Percentiles rank a stretch among this genome's conserved stretches.
Evolutionary conservation across 2,329 filamentous ascomycete species (phyloP).

Genomic region (Sphaerulina vaccinii): DNA sequence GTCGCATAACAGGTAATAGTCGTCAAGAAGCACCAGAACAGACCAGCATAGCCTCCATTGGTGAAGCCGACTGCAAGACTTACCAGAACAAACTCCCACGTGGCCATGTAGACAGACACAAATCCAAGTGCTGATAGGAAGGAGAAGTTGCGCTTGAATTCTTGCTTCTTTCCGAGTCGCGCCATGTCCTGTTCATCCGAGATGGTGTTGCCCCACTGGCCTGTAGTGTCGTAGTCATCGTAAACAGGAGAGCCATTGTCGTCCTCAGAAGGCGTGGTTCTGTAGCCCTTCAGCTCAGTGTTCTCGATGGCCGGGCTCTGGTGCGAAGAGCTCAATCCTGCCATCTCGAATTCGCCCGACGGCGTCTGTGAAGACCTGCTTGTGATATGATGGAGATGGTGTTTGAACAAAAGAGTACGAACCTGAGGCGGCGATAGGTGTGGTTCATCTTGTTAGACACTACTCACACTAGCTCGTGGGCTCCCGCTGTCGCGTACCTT

Average conservation of each 20-base stretch:
- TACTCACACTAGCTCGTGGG: constrained; percentile 3
- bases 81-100: constrained; percentile 35
- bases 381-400: neutral
- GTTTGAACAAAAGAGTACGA: constrained; percentile 1
- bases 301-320: constrained; percentile 8
- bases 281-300: constrained; percentile 9
- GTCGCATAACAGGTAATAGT: constrained; percentile 32
- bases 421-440: constrained; percentile 11
- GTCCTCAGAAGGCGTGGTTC: constrained; percentile 7
- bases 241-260: constrained; percentile 13
- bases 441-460: constrained; percentile 4
- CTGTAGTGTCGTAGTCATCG: constrained; percentile 7
- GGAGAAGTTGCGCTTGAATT: constrained; percentile 33
- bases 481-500: constrained; percentile 1
- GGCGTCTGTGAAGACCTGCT: neutral
- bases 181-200: constrained; percentile 30
- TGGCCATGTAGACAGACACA: constrained; percentile 35
- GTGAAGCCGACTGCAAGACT: constrained; percentile 33
- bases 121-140: constrained; percentile 34
- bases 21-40: constrained; percentile 37
- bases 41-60: constrained; percentile 36
- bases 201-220: constrained; percentile 16
- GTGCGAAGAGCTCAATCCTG: constrained; percentile 8
- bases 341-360: neutral
- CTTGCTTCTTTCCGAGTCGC: constrained; percentile 33